Percentiles rank a stretch among this genome's conserved stretches.
phyloP scores from a whole-genome alignment of 768 basidiomycete species.

The Tricholoma flavovirens region DNA sequence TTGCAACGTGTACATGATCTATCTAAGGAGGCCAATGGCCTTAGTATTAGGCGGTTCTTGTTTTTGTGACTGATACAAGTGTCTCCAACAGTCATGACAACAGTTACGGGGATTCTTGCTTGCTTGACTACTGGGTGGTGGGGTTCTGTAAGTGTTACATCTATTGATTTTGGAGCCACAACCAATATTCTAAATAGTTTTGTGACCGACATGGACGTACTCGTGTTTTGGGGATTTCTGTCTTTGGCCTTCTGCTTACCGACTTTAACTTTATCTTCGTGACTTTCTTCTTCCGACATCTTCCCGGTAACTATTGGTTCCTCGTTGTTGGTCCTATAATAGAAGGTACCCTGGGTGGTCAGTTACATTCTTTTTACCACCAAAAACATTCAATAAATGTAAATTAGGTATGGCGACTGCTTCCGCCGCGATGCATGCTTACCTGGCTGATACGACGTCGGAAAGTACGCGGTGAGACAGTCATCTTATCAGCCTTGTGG shows the following conservation, averaged over 20 bases:
- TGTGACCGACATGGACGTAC: constrained; percentile 78
- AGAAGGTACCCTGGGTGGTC: constrained; percentile 72
- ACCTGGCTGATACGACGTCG: constrained; percentile 62
- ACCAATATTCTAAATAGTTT: constrained; percentile 33
- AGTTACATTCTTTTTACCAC: constrained; percentile 12
- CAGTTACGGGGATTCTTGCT: constrained; percentile 64
- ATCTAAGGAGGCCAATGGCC: background rate
- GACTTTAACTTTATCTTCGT: constrained; percentile 69
- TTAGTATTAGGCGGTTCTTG: background rate
- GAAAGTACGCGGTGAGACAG: constrained; percentile 44
- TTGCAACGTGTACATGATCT: background rate
- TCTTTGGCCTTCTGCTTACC: constrained; percentile 53
- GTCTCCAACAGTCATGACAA: constrained; percentile 46
- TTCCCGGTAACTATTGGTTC: constrained; percentile 84
- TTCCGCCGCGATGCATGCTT: constrained; percentile 53
- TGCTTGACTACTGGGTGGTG: constrained; percentile 84
- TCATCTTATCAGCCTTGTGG: background rate
- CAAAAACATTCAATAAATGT: background rate
- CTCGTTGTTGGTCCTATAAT: constrained; percentile 58
- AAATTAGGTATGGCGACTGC: constrained; percentile 39
- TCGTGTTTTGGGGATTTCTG: constrained; percentile 52
- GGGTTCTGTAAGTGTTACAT: constrained; percentile 56
- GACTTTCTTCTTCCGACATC: constrained; percentile 43
- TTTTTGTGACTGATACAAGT: constrained; percentile 5
- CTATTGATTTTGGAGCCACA: background rate